Evolutionary conservation across 306 rosid genomes (phyloP).

Genomic region (Lotus japonicus): DNA sequence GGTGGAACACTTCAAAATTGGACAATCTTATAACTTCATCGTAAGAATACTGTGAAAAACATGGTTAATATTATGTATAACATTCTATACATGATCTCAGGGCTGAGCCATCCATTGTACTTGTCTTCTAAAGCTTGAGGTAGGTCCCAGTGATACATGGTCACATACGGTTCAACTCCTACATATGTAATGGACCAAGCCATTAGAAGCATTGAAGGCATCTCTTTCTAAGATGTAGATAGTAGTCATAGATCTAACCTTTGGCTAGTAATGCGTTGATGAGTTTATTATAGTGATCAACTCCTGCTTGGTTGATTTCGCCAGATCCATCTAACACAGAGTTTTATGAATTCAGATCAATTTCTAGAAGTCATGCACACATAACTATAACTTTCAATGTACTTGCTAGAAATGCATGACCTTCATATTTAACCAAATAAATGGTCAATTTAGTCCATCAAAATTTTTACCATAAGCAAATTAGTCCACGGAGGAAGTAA

Average conservation of each 20-base stretch:
- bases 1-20: too few species aligned
- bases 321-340: constrained; percentile 64
- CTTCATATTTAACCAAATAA: neutral
- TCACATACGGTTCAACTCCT: constrained; percentile 89
- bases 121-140: constrained; percentile 86
- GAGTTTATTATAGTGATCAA: constrained; percentile 80
- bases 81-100: constrained; percentile 54
- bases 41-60: neutral
- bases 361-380: neutral
- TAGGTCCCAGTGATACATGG: constrained; percentile 93
- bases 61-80: neutral
- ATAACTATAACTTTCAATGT: neutral
- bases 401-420: neutral
- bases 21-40: neutral
- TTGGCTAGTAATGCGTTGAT: constrained; percentile 71
- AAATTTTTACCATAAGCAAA: too few species aligned
- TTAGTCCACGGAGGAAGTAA: too few species aligned
- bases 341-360: neutral
- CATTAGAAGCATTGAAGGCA: constrained; percentile 3
- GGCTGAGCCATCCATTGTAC: constrained; percentile 81
- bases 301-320: constrained; percentile 65
- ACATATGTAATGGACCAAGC: constrained; percentile 6
- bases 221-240: neutral
- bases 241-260: constrained; percentile 27
- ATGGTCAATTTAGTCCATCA: too few species aligned